A percentile compares a stretch with the other conserved stretches of the same genome.
Evolutionary conservation across 306 rosid genomes (phyloP).

Genomic region (Morella rubra): DNA sequence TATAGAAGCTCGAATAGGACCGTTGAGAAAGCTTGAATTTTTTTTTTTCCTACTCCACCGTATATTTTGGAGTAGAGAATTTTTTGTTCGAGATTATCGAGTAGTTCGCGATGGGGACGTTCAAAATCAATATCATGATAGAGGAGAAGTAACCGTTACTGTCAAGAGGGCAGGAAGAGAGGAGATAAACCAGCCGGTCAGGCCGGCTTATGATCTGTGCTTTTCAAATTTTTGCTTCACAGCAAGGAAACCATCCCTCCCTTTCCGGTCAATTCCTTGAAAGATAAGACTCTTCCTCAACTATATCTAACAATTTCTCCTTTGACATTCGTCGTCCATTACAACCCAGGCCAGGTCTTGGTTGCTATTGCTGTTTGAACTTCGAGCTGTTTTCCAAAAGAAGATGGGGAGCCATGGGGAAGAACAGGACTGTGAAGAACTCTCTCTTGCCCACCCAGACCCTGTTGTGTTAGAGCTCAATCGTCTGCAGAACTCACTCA

Average conservation of each 20-base stretch:
- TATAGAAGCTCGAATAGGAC: neutral
- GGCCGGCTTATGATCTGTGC: constrained; percentile 43
- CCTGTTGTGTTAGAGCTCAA: constrained; percentile 67
- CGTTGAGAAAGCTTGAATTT: neutral
- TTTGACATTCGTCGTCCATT: constrained; percentile 14
- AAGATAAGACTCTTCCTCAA: constrained; percentile 33
- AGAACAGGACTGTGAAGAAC: constrained; percentile 48
- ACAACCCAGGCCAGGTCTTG: constrained; percentile 15
- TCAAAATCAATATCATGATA: neutral
- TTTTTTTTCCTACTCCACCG: neutral
- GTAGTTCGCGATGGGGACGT: constrained; percentile 6
- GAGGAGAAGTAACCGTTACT: constrained; percentile 37
- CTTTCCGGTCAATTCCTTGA: constrained; percentile 65
- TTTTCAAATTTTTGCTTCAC: constrained; percentile 44
- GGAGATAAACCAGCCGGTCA: constrained; percentile 44
- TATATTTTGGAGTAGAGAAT: neutral
- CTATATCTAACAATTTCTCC: constrained; percentile 30
- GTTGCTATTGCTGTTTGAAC: constrained; percentile 23
- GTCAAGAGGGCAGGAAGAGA: constrained; percentile 35
- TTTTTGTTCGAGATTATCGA: neutral
- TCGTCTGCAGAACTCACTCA: constrained; percentile 63
- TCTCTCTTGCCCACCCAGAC: constrained; percentile 47
- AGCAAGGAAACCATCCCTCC: constrained; percentile 42
- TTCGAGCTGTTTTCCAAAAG: neutral
- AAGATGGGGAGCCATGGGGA: constrained; percentile 60